Conservation (phyloP, 148 eudicot species). For the Chenopodium berlandieri region DNA sequence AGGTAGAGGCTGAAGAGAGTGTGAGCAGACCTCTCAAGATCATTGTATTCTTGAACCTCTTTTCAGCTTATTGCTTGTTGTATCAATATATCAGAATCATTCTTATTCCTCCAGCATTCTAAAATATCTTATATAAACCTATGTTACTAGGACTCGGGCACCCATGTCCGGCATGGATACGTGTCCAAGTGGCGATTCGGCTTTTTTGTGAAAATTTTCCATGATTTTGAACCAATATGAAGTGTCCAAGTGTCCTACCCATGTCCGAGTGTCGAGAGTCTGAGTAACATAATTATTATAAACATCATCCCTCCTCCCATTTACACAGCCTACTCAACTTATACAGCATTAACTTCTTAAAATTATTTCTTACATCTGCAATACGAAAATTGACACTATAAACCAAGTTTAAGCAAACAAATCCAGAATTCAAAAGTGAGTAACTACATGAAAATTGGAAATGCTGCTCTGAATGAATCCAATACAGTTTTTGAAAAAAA, state of each 20-base stretch:
- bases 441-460: background rate
- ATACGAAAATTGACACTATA: background rate
- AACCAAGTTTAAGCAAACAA: background rate
- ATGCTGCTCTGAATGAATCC: background rate
- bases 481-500: background rate
- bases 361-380: background rate
- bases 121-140: background rate
- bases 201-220: too few species aligned
- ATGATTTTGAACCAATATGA: too few species aligned
- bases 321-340: background rate
- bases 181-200: too few species aligned
- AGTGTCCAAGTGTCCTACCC: too few species aligned
- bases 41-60: background rate
- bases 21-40: background rate
- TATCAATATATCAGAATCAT: background rate
- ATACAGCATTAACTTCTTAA: background rate
- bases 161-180: too few species aligned
- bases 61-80: background rate
- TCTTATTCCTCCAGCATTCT: background rate
- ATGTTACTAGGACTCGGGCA: too few species aligned
- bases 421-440: background rate
- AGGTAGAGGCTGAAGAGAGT: background rate
- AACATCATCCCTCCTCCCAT: background rate
- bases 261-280: too few species aligned
- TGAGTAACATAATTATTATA: too few species aligned